A percentile compares a stretch with the other conserved stretches of the same genome.
phyloP scores from a whole-genome alignment of 768 basidiomycete species.

The Naganishia antarctica region DNA sequence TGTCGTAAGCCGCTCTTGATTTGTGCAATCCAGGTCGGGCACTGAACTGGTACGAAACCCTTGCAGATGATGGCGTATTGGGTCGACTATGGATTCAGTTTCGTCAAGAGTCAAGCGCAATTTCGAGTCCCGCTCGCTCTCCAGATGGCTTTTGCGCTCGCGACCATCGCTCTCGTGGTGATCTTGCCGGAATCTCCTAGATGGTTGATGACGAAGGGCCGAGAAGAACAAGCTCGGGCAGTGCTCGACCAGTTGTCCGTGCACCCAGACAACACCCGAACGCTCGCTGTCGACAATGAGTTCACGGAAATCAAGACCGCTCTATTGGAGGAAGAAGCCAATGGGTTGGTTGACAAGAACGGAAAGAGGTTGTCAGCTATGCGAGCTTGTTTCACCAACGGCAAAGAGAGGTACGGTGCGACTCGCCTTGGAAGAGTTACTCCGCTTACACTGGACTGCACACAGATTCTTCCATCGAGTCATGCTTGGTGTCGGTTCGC shows the following conservation, averaged over 20 bases:
- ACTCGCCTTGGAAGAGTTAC: conserved; percentile 40
- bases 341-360: conserved; percentile 24
- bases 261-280: conserved; percentile 7
- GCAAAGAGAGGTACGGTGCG: conserved; percentile 28
- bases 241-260: conserved; percentile 31
- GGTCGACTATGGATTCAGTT: conserved; percentile 37
- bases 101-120: conserved; percentile 22
- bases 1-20: conserved; percentile 24
- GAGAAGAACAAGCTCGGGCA: conserved; percentile 29
- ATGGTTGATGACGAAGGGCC: conserved; percentile 32
- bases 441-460: conserved; percentile 50
- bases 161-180: conserved; percentile 32
- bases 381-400: conserved; percentile 30
- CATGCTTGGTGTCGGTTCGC: conserved; percentile 31
- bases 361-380: conserved; percentile 27
- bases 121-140: conserved; percentile 37
- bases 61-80: conserved; percentile 32
- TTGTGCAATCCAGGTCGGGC: neutral
- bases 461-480: conserved; percentile 28
- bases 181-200: conserved; percentile 38
- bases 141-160: conserved; percentile 34
- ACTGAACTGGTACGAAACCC: neutral
- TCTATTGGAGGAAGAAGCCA: conserved; percentile 25
- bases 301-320: conserved; percentile 26
- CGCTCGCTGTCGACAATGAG: conserved; percentile 14